These are phyloP conservation scores for Populus trichocarpa DNA, from an alignment of 441 rosid species.

Conservation along the genomic window DNA sequence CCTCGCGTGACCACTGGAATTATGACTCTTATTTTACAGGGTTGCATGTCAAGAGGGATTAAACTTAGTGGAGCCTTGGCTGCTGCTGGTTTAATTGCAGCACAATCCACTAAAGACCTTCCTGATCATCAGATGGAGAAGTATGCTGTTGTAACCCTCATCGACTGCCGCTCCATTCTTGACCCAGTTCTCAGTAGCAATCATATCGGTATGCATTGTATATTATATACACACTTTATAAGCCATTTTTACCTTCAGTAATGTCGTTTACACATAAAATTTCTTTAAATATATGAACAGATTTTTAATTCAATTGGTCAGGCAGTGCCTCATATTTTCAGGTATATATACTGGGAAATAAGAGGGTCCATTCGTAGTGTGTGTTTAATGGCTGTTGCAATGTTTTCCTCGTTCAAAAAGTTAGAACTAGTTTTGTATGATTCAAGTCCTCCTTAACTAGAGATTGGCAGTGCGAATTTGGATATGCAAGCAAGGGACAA, in stretches of 20 bases:
- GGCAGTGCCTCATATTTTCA: not conserved
- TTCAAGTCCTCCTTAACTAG: not conserved
- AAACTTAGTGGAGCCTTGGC: conserved; percentile 66
- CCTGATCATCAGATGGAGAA: conserved; percentile 44
- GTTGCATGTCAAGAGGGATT: conserved; percentile 64
- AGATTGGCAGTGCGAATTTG: not conserved
- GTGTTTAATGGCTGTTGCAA: not conserved
- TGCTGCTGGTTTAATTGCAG: conserved; percentile 76
- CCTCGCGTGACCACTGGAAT: not conserved
- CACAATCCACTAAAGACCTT: conserved; percentile 45
- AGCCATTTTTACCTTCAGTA: not conserved
- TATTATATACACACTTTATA: not conserved
- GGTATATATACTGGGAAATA: not conserved
- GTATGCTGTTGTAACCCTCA: conserved; percentile 71
- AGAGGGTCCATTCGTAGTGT: not conserved
- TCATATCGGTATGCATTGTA: conserved; percentile 47
- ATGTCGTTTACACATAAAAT: not conserved
- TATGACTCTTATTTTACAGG: conserved; percentile 33
- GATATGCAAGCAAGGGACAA: not conserved
- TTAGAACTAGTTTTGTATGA: not conserved
- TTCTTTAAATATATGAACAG: not conserved
- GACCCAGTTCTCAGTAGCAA: conserved; percentile 53
- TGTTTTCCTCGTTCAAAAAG: not conserved
- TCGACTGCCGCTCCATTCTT: conserved; percentile 70
- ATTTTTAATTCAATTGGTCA: not conserved